Base-by-base conservation (phyloP, 2,329 filamentous ascomycete species). In the Tolypocladium ovalisporum region DNA sequence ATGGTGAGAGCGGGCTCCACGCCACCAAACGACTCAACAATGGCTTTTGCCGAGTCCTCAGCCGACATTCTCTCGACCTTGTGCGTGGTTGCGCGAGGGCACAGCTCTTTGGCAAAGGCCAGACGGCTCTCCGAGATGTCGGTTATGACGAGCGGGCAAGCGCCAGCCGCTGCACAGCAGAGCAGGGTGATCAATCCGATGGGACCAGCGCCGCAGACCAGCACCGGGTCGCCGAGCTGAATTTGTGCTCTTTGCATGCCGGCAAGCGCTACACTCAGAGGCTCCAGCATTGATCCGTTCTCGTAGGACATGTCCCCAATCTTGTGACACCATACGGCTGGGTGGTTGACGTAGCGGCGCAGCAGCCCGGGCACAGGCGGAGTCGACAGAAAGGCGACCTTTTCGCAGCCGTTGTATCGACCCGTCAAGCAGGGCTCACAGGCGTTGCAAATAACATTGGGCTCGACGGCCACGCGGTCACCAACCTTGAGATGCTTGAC, bases 241-340 rank as follows among this genome's bases (percentile, higher is more conserved):
- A 97, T 81, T 58, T 85, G 84, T 56, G 90, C 89, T 61, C 93
- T 81, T 71, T 96, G 88, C 74, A 97, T 84, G 17, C 89, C 91
- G 3, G 93, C 92, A 42, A 97, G 80, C 4, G 91, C 90, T 6
- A 97, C 94, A 63, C 85, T 89, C 55, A 97, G 80, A 1, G 93
- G 93, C 77, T 97, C 94, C 49, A 97, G 78, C 75, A 97, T 80
- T 17, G 92, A 88, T 56, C 93, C 94, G 68, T 96, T 85, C 76
- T 97, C 93, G 69, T 85, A 97, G 57, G 85, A 88, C 88, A 97
- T 92, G 72, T 89, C 78, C 53, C 89, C 90, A 65, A 97, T 94
- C 79, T 96, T 96, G 79, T 97, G 90, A 76, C 93, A 97, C 91
- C 92, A 97, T 54, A 88, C 80, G 24, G 92, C 91, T 3, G 90